A percentile compares a stretch with the other conserved stretches of the same genome.
Conservation (phyloP, 345 rosid genomes). For the Combretum micranthum region DNA sequence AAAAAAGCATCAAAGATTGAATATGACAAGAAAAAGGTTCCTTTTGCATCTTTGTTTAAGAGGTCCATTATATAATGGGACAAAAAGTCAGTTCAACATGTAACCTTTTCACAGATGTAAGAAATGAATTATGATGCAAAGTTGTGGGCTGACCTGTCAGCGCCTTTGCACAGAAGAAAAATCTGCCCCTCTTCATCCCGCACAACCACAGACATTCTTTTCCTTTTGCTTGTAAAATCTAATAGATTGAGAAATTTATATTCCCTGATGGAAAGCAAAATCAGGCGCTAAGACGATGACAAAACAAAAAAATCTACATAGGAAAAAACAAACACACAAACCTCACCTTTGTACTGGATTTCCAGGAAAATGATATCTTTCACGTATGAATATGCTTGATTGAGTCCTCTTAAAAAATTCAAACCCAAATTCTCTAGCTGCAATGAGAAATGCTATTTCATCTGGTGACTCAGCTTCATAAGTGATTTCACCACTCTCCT, state of each 20-base stretch:
- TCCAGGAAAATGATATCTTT: slow-evolving; percentile 48
- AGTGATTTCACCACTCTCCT: slow-evolving; percentile 56
- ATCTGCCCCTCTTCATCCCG: slow-evolving; percentile 85
- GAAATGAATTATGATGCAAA: neutral
- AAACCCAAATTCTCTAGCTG: slow-evolving; percentile 98
- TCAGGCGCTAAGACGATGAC: slow-evolving; percentile 4
- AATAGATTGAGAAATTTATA: slow-evolving; percentile 80
- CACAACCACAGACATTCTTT: slow-evolving; percentile 93
- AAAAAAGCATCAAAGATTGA: too few species aligned
- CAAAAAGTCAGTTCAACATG: too few species aligned
- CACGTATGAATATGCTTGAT: slow-evolving; percentile 71
- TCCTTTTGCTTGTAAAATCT: slow-evolving; percentile 98
- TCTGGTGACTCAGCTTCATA: slow-evolving; percentile 99
- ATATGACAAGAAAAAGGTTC: too few species aligned
- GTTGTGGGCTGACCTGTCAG: slow-evolving; percentile 73
- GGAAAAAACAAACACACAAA: slow-evolving; percentile 8
- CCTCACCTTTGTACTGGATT: slow-evolving; percentile 65
- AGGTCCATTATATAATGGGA: too few species aligned
- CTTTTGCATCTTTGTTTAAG: too few species aligned
- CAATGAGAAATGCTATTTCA: slow-evolving; percentile 92
- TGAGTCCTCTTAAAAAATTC: slow-evolving; percentile 87
- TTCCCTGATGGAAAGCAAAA: slow-evolving; percentile 53
- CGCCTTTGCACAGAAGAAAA: slow-evolving; percentile 96
- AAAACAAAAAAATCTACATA: neutral
- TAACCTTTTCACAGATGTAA: too few species aligned